A percentile compares a stretch with the other conserved stretches of the same genome.
phyloP scores from a whole-genome alignment of 169 alveolate species.

The Perkinsus marinus region DNA sequence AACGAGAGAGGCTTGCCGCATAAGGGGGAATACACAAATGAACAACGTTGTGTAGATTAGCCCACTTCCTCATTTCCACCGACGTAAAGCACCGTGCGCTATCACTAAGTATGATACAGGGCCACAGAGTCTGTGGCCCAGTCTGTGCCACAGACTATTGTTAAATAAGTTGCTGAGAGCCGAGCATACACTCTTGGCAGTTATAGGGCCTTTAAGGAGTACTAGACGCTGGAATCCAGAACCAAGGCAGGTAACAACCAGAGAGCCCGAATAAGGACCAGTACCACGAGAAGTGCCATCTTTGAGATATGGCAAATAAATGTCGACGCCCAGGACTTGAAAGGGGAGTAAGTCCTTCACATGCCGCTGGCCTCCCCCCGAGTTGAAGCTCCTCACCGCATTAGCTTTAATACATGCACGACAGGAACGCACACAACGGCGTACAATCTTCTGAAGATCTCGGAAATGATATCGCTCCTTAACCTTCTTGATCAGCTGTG shows the following conservation, averaged over 20 bases:
- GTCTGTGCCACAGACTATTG: background rate
- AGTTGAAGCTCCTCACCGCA: background rate
- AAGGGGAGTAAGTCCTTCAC: background rate
- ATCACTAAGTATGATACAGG: too few relatives aligned
- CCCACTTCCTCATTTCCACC: too few relatives aligned
- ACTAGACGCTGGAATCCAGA: background rate
- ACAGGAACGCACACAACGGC: background rate
- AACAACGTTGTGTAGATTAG: too few relatives aligned
- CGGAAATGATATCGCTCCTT: background rate
- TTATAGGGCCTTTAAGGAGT: background rate
- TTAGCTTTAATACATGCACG: background rate
- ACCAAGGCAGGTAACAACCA: background rate
- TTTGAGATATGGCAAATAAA: background rate
- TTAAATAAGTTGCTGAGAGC: background rate
- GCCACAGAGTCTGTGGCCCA: too few relatives aligned
- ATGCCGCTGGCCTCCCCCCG: background rate
- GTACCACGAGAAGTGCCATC: background rate
- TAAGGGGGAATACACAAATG: too few relatives aligned
- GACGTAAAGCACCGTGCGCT: too few relatives aligned
- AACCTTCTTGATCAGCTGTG: background rate
- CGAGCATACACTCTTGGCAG: background rate
- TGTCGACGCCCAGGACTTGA: background rate
- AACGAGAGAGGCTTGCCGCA: too few relatives aligned
- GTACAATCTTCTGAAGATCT: background rate
- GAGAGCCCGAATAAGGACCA: background rate